Conservation (phyloP, 2,329 filamentous ascomycete genomes). For the Epichloe baconii region DNA sequence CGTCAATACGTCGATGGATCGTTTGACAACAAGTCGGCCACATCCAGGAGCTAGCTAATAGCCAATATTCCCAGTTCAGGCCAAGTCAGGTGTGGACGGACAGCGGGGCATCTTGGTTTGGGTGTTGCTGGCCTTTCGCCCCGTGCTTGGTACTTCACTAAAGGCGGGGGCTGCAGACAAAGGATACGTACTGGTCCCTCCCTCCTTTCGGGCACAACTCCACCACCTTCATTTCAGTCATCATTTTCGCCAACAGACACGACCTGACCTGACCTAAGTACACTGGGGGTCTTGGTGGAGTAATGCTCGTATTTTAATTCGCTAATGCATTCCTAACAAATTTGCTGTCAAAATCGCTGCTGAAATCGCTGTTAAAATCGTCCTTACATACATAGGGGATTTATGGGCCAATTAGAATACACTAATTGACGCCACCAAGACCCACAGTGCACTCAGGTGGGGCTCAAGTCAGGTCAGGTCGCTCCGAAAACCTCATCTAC, state of each 20-base stretch:
- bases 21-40: not conserved
- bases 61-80: not conserved
- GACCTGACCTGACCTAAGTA: too few relatives aligned
- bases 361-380: too few relatives aligned
- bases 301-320: too few relatives aligned
- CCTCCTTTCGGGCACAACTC: not conserved
- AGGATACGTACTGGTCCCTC: not conserved
- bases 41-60: not conserved
- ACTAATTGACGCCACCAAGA: too few relatives aligned
- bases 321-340: too few relatives aligned
- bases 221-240: not conserved
- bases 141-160: not conserved
- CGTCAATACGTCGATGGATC: not conserved
- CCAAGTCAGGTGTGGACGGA: not conserved
- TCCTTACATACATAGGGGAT: too few relatives aligned
- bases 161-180: not conserved
- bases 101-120: constrained; percentile 1
- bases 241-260: not conserved
- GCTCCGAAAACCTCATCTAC: not conserved
- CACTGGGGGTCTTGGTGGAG: too few relatives aligned
- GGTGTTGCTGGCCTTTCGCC: not conserved
- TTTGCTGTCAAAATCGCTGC: too few relatives aligned
- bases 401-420: too few relatives aligned
- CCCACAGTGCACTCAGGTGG: too few relatives aligned
- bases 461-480: too few relatives aligned